A percentile compares a stretch with the other conserved stretches of the same genome.
phyloP scores from a whole-genome alignment of 1,139 yeast species.

The Ogataea hybrid region DNA sequence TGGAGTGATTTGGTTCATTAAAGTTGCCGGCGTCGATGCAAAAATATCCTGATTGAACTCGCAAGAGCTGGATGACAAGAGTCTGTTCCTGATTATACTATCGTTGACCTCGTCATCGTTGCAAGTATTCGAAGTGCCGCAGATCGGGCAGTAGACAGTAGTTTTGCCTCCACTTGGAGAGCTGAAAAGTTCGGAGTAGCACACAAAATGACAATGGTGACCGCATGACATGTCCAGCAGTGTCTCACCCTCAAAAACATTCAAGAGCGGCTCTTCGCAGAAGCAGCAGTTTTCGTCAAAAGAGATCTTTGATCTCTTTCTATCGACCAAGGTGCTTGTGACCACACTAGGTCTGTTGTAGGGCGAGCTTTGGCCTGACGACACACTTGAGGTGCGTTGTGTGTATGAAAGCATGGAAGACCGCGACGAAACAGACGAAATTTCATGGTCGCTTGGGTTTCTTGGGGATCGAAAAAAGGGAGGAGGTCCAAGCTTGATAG shows the following conservation, averaged over 20 bases:
- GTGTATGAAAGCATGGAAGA: constrained; percentile 12
- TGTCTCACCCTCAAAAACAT: constrained; percentile 19
- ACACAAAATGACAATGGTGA: constrained; percentile 20
- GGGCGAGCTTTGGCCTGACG: constrained; percentile 13
- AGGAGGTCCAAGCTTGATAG: constrained; percentile 13
- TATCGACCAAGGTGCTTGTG: constrained; percentile 6
- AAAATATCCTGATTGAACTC: constrained; percentile 11
- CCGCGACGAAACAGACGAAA: constrained; percentile 11
- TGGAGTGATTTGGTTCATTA: constrained; percentile 16
- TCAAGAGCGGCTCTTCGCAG: constrained; percentile 21
- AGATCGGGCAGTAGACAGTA: constrained; percentile 16
- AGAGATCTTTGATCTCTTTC: constrained; percentile 11
- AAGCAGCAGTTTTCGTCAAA: constrained; percentile 19
- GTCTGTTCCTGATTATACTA: constrained; percentile 11
- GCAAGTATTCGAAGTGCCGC: constrained; percentile 15
- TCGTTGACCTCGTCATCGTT: constrained; percentile 18
- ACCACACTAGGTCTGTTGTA: constrained; percentile 10
- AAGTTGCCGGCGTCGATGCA: constrained; percentile 14
- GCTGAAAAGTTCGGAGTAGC: constrained; percentile 17
- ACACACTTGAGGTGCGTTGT: constrained; percentile 11
- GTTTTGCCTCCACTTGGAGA: constrained; percentile 3
- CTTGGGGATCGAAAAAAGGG: constrained; percentile 8
- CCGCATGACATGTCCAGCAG: constrained; percentile 19
- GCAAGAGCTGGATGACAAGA: constrained; percentile 9
- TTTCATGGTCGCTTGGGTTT: constrained; percentile 8